These are phyloP conservation scores for Huntiella bhutanensis DNA, from an alignment of 2,329 filamentous ascomycete species.

Conservation along the genomic window DNA sequence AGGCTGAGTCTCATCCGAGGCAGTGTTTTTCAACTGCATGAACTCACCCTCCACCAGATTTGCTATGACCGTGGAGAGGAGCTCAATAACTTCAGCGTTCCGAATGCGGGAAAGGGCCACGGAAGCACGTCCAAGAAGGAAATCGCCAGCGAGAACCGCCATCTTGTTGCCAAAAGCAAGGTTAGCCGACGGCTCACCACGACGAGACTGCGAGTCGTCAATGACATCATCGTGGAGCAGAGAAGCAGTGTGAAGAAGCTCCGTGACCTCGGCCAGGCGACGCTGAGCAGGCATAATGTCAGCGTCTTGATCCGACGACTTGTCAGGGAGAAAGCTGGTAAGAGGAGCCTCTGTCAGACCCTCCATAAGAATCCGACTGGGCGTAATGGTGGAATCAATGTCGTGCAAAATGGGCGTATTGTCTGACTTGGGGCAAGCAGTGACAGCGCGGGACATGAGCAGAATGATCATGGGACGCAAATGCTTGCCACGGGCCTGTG, in stretches of 20 bases:
- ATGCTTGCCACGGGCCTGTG: constrained; percentile 89
- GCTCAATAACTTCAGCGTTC: constrained; percentile 84
- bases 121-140: constrained; percentile 78
- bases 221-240: constrained; percentile 97
- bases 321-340: constrained; percentile 22
- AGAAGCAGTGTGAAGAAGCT: constrained; percentile 92
- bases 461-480: constrained; percentile 85
- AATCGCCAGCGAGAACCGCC: constrained; percentile 95
- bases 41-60: constrained; percentile 98
- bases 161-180: constrained; percentile 97
- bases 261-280: constrained; percentile 85
- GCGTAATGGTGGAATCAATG: constrained; percentile 37
- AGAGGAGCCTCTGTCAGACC: constrained; percentile 45
- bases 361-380: constrained; percentile 48
- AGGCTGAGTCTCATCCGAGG: constrained; percentile 66
- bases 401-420: constrained; percentile 20
- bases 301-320: constrained; percentile 23
- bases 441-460: constrained; percentile 86
- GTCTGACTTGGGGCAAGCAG: constrained; percentile 45
- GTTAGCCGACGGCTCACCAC: constrained; percentile 75
- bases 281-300: constrained; percentile 85
- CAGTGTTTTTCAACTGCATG: constrained; percentile 98
- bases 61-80: constrained; percentile 88
- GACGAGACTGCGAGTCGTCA: constrained; percentile 71
- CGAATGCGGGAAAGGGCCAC: constrained; percentile 79